phyloP scores from a whole-genome alignment of 805 yeast species.

The Starmerella geochares region DNA sequence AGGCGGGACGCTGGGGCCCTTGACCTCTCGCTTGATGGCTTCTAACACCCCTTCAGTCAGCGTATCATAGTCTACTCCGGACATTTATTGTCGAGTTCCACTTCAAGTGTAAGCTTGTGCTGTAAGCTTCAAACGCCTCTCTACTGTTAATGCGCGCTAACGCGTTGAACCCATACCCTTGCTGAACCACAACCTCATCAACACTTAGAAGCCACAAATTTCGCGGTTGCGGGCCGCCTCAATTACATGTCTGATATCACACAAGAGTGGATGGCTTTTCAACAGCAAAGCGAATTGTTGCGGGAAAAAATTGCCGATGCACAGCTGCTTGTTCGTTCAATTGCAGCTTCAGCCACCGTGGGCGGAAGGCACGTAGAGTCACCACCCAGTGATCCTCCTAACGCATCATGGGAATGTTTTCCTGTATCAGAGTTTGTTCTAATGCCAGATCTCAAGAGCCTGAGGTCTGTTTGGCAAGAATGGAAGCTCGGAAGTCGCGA shows the following conservation, averaged over 20 bases:
- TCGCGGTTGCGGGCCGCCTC: too few species aligned
- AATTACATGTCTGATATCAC: neutral
- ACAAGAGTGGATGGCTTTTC: slow-evolving; percentile 4
- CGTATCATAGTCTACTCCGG: neutral
- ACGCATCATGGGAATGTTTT: neutral
- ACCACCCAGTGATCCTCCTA: neutral
- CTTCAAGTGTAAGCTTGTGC: too few species aligned
- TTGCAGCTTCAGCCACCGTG: neutral
- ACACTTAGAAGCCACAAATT: neutral
- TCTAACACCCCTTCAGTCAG: neutral
- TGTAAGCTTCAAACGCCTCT: too few species aligned
- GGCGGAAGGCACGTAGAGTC: neutral
- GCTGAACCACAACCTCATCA: neutral
- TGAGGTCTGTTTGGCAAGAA: slow-evolving; percentile 3
- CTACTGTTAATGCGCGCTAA: neutral
- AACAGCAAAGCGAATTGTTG: slow-evolving; percentile 2
- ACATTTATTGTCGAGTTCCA: neutral
- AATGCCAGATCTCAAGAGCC: neutral
- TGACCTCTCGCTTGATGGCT: neutral
- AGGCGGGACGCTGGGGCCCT: neutral
- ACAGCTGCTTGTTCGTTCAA: neutral
- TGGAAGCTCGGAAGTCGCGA: slow-evolving; percentile 12
- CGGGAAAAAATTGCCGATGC: slow-evolving; percentile 6
- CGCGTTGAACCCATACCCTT: neutral
- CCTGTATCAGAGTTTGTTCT: neutral